A percentile compares a stretch with the other conserved stretches of the same genome.
phyloP scores from a whole-genome alignment of 2,329 filamentous ascomycete species.

The Pezicula carpinea region DNA sequence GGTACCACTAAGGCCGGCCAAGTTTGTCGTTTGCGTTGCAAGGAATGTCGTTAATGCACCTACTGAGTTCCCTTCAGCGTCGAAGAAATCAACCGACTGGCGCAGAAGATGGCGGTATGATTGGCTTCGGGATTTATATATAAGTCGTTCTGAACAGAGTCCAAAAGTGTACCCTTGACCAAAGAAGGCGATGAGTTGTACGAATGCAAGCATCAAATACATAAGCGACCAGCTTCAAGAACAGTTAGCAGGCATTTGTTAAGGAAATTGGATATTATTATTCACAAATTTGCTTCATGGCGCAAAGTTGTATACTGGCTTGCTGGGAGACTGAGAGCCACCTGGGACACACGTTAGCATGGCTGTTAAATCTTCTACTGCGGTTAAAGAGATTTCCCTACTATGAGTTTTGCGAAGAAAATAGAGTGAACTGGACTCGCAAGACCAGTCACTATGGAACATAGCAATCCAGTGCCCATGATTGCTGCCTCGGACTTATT shows the following conservation, averaged over 20 bases:
- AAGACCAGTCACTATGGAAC: slow-evolving; percentile 68
- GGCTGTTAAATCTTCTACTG: too few relatives aligned
- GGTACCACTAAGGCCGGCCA: slow-evolving; percentile 41
- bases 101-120: slow-evolving; percentile 82
- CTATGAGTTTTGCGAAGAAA: slow-evolving; percentile 83
- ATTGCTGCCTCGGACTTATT: slow-evolving; percentile 65
- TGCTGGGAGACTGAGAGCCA: slow-evolving; percentile 44
- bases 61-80: slow-evolving; percentile 77
- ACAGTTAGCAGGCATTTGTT: too few relatives aligned
- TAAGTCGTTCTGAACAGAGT: slow-evolving; percentile 47
- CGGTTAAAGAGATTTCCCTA: slow-evolving; percentile 27
- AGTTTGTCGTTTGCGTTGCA: slow-evolving; percentile 70
- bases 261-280: too few relatives aligned
- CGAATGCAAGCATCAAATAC: slow-evolving; percentile 75
- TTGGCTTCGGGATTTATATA: slow-evolving; percentile 72
- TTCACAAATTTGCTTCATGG: slow-evolving; percentile 61
- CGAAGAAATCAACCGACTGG: slow-evolving; percentile 88
- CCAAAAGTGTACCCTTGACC: slow-evolving; percentile 70
- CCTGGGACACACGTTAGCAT: too few relatives aligned
- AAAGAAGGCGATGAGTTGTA: slow-evolving; percentile 62
- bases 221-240: slow-evolving; percentile 62
- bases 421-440: slow-evolving; percentile 72
- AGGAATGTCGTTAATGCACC: slow-evolving; percentile 83
- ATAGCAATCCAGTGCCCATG: slow-evolving; percentile 68
- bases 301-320: slow-evolving; percentile 38